Conservation (phyloP, 345 rosid genomes). For the Boechera divaricarpa region DNA sequence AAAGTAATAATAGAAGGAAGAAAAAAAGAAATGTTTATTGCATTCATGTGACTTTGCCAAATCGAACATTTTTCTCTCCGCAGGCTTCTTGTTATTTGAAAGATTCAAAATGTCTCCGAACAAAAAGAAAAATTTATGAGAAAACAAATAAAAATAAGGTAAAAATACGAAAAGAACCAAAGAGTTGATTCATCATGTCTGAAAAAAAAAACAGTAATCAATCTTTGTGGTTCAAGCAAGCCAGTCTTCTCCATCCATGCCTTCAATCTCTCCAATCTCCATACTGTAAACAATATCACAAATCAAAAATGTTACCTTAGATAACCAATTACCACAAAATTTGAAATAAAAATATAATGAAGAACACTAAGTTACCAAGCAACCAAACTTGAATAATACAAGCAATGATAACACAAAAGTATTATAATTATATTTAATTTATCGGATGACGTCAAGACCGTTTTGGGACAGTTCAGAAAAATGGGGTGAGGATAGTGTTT, state of each 20-base stretch:
- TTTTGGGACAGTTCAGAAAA: slow-evolving; percentile 45
- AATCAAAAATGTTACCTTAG: slow-evolving; percentile 13
- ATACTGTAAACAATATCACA: slow-evolving; percentile 57
- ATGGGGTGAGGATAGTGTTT: slow-evolving; percentile 38
- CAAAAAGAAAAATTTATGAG: slow-evolving; percentile 14
- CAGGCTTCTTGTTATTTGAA: slow-evolving; percentile 55
- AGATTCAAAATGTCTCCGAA: slow-evolving; percentile 32
- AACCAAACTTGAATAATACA: slow-evolving; percentile 16
- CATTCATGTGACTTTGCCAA: slow-evolving; percentile 42
- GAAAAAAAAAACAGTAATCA: slow-evolving; percentile 56
- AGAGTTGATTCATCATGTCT: slow-evolving; percentile 62
- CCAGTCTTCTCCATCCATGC: slow-evolving; percentile 87
- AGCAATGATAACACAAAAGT: slow-evolving; percentile 25
- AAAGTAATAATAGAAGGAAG: not conserved
- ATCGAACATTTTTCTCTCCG: slow-evolving; percentile 40
- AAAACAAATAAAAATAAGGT: slow-evolving; percentile 31
- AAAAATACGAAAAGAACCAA: slow-evolving; percentile 43
- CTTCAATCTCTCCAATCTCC: slow-evolving; percentile 96
- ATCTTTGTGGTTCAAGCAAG: slow-evolving; percentile 73
- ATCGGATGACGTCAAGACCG: slow-evolving; percentile 40
- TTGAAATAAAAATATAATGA: not conserved
- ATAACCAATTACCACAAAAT: slow-evolving; percentile 5
- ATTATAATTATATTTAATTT: not conserved
- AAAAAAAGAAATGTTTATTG: slow-evolving; percentile 42
- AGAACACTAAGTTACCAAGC: not conserved